phyloP scores from a whole-genome alignment of 2,329 filamentous ascomycete genomes.

The Ceratocystis eucalypticola region DNA sequence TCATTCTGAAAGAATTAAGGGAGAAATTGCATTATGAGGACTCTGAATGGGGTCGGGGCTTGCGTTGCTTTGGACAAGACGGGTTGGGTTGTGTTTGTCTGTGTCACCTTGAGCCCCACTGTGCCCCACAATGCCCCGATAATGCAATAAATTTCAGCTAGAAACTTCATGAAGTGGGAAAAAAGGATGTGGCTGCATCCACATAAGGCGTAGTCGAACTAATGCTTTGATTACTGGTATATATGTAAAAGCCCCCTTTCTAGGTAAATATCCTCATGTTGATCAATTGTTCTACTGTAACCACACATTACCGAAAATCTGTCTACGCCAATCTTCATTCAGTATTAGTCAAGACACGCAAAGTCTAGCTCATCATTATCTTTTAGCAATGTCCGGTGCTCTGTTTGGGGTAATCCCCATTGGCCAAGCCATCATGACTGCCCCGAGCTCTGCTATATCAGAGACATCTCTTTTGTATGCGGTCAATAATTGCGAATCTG shows the following conservation, averaged over 20 bases:
- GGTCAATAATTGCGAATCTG: conserved; percentile 46
- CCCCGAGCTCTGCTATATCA: conserved; percentile 39
- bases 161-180: neutral
- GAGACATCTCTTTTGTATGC: conserved; percentile 44
- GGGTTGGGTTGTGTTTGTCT: neutral
- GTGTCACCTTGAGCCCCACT: neutral
- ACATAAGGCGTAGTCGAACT: neutral
- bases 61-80: neutral
- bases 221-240: neutral
- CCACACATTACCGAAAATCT: neutral
- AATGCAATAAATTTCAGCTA: neutral
- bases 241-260: neutral
- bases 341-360: neutral
- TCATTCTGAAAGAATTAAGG: conserved; percentile 1
- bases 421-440: conserved; percentile 43
- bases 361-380: neutral
- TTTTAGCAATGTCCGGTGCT: conserved; percentile 29
- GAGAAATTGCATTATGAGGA: neutral
- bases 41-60: neutral
- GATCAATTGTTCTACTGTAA: neutral
- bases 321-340: neutral
- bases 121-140: neutral
- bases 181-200: neutral
- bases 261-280: neutral
- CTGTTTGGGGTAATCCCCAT: conserved; percentile 49